A percentile compares a stretch with the other conserved stretches of the same genome.
phyloP scores from a whole-genome alignment of 164 flowering plant genomes.

The Macadamia tetraphylla region DNA sequence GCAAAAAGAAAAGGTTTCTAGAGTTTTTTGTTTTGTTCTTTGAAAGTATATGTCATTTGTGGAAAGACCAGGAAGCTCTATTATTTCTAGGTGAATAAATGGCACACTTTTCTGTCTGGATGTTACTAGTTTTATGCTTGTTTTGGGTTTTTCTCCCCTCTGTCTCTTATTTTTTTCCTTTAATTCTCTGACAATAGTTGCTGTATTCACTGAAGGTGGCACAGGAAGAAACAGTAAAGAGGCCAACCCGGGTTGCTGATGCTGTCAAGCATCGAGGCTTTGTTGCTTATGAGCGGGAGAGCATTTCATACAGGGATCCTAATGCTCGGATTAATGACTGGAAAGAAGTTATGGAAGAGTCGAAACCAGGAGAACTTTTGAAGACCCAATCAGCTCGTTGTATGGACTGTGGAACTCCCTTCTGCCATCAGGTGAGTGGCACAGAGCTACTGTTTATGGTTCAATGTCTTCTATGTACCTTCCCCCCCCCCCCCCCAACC shows the following conservation, averaged over 20 bases:
- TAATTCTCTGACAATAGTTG: conserved; percentile 7
- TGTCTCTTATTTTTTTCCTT: not conserved
- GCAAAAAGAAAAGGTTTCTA: too few species aligned
- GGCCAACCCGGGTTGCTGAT: conserved; percentile 64
- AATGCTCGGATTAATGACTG: conserved; percentile 71
- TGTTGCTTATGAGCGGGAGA: conserved; percentile 81
- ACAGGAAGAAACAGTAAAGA: conserved; percentile 25
- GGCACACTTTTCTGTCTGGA: too few species aligned
- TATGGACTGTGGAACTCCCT: conserved; percentile 99
- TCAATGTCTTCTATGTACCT: not conserved
- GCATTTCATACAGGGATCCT: conserved; percentile 86
- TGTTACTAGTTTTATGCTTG: not conserved
- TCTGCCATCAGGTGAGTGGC: conserved; percentile 85
- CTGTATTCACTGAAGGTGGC: conserved; percentile 32
- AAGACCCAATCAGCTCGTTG: conserved; percentile 98
- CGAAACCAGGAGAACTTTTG: conserved; percentile 67
- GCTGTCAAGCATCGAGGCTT: conserved; percentile 93
- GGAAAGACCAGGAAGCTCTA: not conserved
- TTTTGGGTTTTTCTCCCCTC: not conserved
- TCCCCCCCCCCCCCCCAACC: too few species aligned
- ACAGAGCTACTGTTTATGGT: not conserved
- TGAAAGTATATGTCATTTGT: not conserved
- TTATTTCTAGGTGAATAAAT: too few species aligned
- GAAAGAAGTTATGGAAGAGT: conserved; percentile 83
- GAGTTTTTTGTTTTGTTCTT: too few species aligned